Evolutionary conservation across 805 yeast species (phyloP), one percentile per base, ranked within the genome.

Genomic region (Myxozyma melibiosi): DNA sequence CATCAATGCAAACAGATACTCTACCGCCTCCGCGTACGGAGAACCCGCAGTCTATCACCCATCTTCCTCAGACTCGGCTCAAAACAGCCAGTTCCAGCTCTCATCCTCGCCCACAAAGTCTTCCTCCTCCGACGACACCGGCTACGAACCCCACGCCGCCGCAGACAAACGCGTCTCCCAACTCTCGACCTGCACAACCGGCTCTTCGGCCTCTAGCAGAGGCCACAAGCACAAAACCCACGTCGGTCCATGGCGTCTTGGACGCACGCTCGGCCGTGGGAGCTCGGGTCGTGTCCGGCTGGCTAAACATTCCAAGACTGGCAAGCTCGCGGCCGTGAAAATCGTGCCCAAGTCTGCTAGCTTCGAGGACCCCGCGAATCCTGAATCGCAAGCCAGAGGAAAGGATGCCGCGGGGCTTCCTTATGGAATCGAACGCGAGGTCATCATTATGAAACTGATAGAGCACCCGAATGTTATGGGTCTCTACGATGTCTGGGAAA

Each of bases 401-500:
- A 61, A 74, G 2, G 82, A 79, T 55, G 78, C 79, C n/a, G 75
- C 78, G 14, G 89, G 90, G 0, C 78, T 88, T 56, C 96, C 97
- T 2, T 90, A 92, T 70, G 99, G 99, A 38, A 92, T 94, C 43
- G 99, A 94, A 74, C 81, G 98, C 64, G 99, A 94, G 71, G 96
- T 94, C 62, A 91, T 94, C 66, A 94, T 94, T 66, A 94, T 92
- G 99, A 94, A 94, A 73, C 78, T 94, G 40, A 82, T 94, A 44
- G 88, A 94, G 58, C 98, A 94, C 72, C 90, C 96, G 11, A 92
- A 94, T 68, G 94, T 94, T 24, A 84, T 94, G 81, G 87, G 94
- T 25, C 77, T 94, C 38, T 94, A 90, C 70, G 99, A 94, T 69
- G 99, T 94, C 24, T 94, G 98, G 98, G 99, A 94, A 73, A 92